Evolutionary conservation across 169 alveolate species (phyloP).

Genomic region (Cryptosporidium sp.): DNA sequence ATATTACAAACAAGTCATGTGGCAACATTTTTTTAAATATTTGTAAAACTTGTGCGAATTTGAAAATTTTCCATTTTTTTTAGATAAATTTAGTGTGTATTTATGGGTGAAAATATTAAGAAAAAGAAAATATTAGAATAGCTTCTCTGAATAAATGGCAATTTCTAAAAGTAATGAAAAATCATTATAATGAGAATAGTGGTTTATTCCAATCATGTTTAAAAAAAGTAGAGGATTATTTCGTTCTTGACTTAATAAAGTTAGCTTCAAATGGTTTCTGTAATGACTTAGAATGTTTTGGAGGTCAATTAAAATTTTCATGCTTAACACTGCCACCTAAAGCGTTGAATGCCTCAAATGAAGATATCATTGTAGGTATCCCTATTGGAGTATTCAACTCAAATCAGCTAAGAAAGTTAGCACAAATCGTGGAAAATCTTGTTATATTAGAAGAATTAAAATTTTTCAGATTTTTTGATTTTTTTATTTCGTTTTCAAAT

Average conservation of each 20-base stretch:
- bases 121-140: not conserved
- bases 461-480: conserved; percentile 42
- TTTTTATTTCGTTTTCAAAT: conserved; percentile 1
- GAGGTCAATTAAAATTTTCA: conserved; percentile 23
- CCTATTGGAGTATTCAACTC: conserved; percentile 42
- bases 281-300: conserved; percentile 10
- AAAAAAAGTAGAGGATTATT: conserved; percentile 26
- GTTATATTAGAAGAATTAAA: conserved; percentile 29
- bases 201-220: conserved; percentile 38
- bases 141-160: not conserved
- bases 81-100: conserved; percentile 20
- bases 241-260: conserved; percentile 10
- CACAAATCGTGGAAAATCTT: conserved; percentile 33
- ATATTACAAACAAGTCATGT: not conserved
- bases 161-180: conserved; percentile 13
- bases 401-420: conserved; percentile 34
- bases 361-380: conserved; percentile 39
- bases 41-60: not conserved
- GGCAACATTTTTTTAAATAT: not conserved
- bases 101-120: conserved; percentile 22
- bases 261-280: conserved; percentile 12
- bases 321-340: conserved; percentile 38
- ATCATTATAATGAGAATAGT: conserved; percentile 10
- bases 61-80: not conserved
- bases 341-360: not conserved